Evolutionary conservation across 129 eudicot genomes (phyloP), one percentile per base, ranked within the genome.

Genomic region (Escallonia herrerae): DNA sequence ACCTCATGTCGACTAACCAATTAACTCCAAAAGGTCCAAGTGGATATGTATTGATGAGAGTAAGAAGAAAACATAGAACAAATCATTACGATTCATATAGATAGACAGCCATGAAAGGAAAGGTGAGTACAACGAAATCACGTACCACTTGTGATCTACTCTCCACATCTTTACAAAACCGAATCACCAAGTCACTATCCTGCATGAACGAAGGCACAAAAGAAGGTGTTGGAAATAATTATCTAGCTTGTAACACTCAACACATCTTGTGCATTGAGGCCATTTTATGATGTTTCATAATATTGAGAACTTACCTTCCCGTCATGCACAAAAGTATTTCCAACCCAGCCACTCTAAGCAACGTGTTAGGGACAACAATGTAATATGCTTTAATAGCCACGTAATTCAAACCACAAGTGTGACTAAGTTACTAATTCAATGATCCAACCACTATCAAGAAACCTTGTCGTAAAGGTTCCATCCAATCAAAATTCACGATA

Each of bases 161-260:
- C 73, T 90, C 90, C 60, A 87, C 93, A 66, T 90, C 97, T 82
- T 87, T 90, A 73, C 95, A 90, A 64, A 90, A 90, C 50, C 95
- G 86, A 58, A 90, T 62, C 50, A 70, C 93, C 65, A 73, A 78
- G 74, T 90, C 97, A 40, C 82, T 15, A 55, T 65, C 87, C 97
- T 90, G 82, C 72, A 72, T 39, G 60, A 12, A 50, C 46, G 15
- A 55, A 51, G 38, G 6, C 70, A 76, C 61, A 66, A 12, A 12
- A 47, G 53, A 71, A 3, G 48, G 70, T 8, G 11, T 8, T 37
- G 43, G 55, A 37, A 13, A 6, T 15, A 59, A 53, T 46, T n/a
- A 43, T 44, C 60, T 38, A 69, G 4, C 33, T 9, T 8, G 42
- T 70, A 62, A n/a, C 15, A 37, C 7, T n/a, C 33, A 14, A 22